Base-by-base conservation (phyloP, 2,329 filamentous ascomycete species). In the Cyanodermella asteris region DNA sequence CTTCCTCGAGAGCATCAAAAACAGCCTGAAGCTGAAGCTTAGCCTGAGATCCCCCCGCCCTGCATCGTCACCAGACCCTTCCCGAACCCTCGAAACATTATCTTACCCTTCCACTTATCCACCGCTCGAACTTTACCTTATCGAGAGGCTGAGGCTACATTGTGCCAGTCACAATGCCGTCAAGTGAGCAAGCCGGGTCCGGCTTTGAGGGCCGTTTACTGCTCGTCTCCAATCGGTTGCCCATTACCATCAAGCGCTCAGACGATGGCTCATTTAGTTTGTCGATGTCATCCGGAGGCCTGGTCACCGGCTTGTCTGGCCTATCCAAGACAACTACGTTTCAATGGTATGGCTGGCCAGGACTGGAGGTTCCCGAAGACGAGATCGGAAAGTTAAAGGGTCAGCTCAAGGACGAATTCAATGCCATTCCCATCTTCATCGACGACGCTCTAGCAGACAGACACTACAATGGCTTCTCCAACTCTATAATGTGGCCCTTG, bases 261-360 rank as follows among this genome's bases (percentile, higher is more conserved):
- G 78, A 87, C 26, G 78, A 91, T 58, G 82, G 80, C 41, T 73
- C 74, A 47, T 97, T 91, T 56, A 66, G 72, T 42, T 91, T 91
- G 50, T 80, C 75, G 46, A 91, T 93, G 77, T 94, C 84, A 23
- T 94, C 87, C 2, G 87, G 87, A 29, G 87, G 87, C 20, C 65
- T 97, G 20, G 87, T 94, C 41, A 91, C 80, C 25, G 87, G 87
- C 12, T 60, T 97, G 32, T 91, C 78, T 37, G 87, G 87, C 14
- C 56, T 94, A 30, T 73, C 77, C 40, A 93, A 93, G 53, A 75
- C 78, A 16, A 91, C 80, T 14, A 84, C 72, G 37, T 94, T 94
- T 51, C 77, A 87, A 49, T 97, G 87, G 87, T 94, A 94, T 51
- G 87, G 87, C 37, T 94, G 87, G 84, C 82, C 87, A 1, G 87